A percentile compares a stretch with the other conserved stretches of the same genome.
phyloP scores from a whole-genome alignment of 257 asterid species.

The Solanum bukasovii region DNA sequence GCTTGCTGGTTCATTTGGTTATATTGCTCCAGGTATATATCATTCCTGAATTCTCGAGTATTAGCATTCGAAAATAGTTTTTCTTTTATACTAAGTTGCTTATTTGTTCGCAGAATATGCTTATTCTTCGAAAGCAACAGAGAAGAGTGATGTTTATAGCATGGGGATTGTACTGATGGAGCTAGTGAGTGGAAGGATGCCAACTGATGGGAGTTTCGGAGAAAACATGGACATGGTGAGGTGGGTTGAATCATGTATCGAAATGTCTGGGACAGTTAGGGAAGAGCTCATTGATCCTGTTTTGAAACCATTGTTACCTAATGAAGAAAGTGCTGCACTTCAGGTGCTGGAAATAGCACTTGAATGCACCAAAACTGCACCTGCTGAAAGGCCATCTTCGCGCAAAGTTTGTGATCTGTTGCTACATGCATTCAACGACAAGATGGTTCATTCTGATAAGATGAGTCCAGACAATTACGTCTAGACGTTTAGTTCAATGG shows the following conservation, averaged over 20 bases:
- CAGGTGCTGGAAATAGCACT: slow-evolving; percentile 73
- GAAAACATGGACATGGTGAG: slow-evolving; percentile 70
- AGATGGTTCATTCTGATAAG: slow-evolving; percentile 36
- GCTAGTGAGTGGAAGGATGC: slow-evolving; percentile 81
- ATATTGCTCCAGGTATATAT: slow-evolving; percentile 86
- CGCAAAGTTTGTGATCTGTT: slow-evolving; percentile 53
- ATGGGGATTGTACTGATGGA: slow-evolving; percentile 95
- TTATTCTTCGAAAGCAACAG: slow-evolving; percentile 72
- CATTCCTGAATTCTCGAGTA: background rate
- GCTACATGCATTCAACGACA: slow-evolving; percentile 42
- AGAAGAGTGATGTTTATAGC: slow-evolving; percentile 90
- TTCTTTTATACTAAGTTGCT: background rate
- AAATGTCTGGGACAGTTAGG: slow-evolving; percentile 27
- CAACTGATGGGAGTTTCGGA: slow-evolving; percentile 69
- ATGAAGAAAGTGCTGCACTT: slow-evolving; percentile 41
- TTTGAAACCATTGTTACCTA: slow-evolving; percentile 50
- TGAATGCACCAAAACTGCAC: slow-evolving; percentile 80
- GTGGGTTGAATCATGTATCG: slow-evolving; percentile 63
- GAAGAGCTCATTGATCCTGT: slow-evolving; percentile 62
- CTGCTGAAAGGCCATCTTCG: slow-evolving; percentile 78
- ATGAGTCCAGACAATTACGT: slow-evolving; percentile 29
- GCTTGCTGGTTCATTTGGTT: slow-evolving; percentile 92
- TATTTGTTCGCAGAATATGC: slow-evolving; percentile 57
- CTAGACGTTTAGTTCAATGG: background rate
- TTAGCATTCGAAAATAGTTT: background rate